Evolutionary conservation across 2,329 filamentous ascomycete genomes (phyloP).

Genomic region (Microsporum ferrugineum): DNA sequence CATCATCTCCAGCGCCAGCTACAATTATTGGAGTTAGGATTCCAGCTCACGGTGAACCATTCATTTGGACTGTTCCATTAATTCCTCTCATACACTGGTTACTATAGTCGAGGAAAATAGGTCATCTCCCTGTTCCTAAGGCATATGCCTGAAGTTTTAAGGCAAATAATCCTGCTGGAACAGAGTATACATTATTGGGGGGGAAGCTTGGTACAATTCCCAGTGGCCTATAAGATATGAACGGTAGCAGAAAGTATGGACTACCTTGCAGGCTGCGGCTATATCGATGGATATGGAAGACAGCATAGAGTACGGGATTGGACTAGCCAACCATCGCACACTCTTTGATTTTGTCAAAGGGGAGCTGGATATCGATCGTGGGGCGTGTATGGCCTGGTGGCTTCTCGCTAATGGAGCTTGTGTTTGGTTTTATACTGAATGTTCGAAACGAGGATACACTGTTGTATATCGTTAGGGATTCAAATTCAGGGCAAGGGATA

Average conservation of each 20-base stretch:
- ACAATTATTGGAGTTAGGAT: too few relatives aligned
- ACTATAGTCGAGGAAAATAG: slow-evolving; percentile 10
- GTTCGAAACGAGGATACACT: too few relatives aligned
- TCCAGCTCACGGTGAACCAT: too few relatives aligned
- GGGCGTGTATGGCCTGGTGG: slow-evolving; percentile 16
- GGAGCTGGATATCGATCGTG: slow-evolving; percentile 15
- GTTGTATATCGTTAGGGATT: not conserved
- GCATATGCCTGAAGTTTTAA: slow-evolving; percentile 11
- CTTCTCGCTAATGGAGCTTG: too few relatives aligned
- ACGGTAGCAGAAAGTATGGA: slow-evolving; percentile 16
- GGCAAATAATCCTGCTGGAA: slow-evolving; percentile 21
- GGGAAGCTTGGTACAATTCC: slow-evolving; percentile 14
- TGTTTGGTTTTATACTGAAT: too few relatives aligned
- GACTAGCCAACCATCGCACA: slow-evolving; percentile 16
- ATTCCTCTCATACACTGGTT: not conserved
- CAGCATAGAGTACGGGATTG: slow-evolving; percentile 14
- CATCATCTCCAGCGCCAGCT: too few relatives aligned
- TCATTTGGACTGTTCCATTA: too few relatives aligned
- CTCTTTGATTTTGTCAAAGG: slow-evolving; percentile 18
- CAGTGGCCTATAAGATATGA: slow-evolving; percentile 17
- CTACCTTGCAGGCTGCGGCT: slow-evolving; percentile 21
- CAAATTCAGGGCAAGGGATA: not conserved
- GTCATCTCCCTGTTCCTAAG: slow-evolving; percentile 14
- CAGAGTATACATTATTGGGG: slow-evolving; percentile 31
- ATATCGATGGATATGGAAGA: slow-evolving; percentile 16